Conservation (phyloP, 192 early-diverging fungal species). For the Phlyctochytrium arcticum region DNA sequence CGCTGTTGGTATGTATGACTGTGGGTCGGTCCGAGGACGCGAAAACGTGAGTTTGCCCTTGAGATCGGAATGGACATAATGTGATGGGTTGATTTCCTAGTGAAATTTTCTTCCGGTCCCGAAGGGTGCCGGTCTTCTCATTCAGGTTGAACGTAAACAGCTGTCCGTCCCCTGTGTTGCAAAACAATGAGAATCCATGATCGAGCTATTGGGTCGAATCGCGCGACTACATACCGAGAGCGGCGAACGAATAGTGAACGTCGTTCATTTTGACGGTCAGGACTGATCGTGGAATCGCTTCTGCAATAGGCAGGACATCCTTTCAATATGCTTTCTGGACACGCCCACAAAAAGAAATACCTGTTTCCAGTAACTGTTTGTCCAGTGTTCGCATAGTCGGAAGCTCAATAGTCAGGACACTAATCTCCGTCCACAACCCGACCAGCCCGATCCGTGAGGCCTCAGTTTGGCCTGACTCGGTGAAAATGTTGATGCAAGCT, state of each 20-base stretch:
- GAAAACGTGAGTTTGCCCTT: slow-evolving; percentile 59
- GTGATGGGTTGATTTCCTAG: slow-evolving; percentile 74
- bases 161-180: slow-evolving; percentile 67
- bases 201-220: no score
- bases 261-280: slow-evolving; percentile 53
- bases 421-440: slow-evolving; percentile 69
- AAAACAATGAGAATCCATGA: no score
- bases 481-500: slow-evolving; percentile 71
- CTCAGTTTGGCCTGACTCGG: no score
- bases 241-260: slow-evolving; percentile 69
- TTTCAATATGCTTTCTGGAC: no score
- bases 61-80: slow-evolving; percentile 49
- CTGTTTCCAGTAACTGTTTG: slow-evolving; percentile 38
- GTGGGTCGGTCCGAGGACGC: slow-evolving; percentile 79
- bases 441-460: slow-evolving; percentile 54
- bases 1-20: slow-evolving; percentile 58
- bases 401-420: slow-evolving; percentile 56
- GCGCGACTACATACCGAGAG: slow-evolving; percentile 48
- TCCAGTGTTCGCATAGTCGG: slow-evolving; percentile 48
- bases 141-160: slow-evolving; percentile 69
- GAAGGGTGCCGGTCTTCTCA: slow-evolving; percentile 18
- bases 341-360: neutral
- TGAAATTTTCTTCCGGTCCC: slow-evolving; percentile 57
- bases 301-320: neutral
- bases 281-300: slow-evolving; percentile 66